phyloP scores from a whole-genome alignment of 129 eudicot species.

The Centrapalus pauciflorus region DNA sequence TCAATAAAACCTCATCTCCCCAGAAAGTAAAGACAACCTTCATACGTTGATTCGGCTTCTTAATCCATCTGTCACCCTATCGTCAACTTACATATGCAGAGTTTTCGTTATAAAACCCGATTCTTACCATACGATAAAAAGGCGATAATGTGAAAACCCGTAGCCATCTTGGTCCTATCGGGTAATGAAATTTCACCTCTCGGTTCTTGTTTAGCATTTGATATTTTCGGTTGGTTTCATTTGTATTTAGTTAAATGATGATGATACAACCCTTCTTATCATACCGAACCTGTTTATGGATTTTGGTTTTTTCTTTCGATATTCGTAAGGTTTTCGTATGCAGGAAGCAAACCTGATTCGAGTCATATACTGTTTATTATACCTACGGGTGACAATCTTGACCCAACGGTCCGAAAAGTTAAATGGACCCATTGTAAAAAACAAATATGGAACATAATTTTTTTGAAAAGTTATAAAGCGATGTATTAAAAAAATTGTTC shows the following conservation, averaged over 20 bases:
- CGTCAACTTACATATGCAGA: background rate
- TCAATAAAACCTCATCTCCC: slow-evolving; percentile 82
- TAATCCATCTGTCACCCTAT: background rate
- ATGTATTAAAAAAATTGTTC: no score
- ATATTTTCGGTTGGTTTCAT: background rate
- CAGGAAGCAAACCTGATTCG: background rate
- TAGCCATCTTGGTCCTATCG: background rate
- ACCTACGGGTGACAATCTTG: no score
- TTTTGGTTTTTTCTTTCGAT: background rate
- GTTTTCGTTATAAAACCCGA: no score
- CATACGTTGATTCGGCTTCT: slow-evolving; percentile 10
- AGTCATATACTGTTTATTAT: no score
- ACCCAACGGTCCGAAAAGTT: no score
- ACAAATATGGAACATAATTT: no score
- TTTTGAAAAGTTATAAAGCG: no score
- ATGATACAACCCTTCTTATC: background rate
- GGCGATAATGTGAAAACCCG: background rate
- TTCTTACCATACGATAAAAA: background rate
- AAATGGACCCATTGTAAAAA: no score
- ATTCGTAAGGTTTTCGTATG: background rate
- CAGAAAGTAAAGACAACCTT: slow-evolving; percentile 37
- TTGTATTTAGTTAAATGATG: background rate
- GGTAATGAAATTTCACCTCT: background rate
- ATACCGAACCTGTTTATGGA: background rate
- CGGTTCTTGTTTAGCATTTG: background rate